A percentile compares a stretch with the other conserved stretches of the same genome.
These are phyloP conservation scores for Aspergillus neoniger DNA, from an alignment of 2,329 filamentous ascomycete species.

Conservation along the genomic window DNA sequence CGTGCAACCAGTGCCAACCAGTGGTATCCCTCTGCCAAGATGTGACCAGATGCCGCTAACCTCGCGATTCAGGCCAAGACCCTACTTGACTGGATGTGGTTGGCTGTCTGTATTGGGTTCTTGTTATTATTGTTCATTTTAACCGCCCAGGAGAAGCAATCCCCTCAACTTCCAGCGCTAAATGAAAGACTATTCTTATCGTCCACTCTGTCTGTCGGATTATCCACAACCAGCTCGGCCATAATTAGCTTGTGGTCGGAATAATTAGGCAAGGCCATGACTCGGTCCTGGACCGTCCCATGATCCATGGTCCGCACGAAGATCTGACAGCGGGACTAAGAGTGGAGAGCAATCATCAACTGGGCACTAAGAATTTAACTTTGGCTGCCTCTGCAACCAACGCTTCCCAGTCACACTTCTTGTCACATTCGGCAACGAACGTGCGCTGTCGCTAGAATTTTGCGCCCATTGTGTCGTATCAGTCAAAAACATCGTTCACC, in stretches of 20 bases:
- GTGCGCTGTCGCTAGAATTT: not conserved
- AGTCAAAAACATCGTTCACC: not conserved
- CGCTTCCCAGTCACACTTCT: slow-evolving; percentile 19
- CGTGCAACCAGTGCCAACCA: slow-evolving; percentile 10
- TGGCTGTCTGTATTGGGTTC: too few relatives aligned
- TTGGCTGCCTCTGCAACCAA: slow-evolving; percentile 21
- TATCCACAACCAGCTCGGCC: not conserved
- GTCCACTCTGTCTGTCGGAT: not conserved
- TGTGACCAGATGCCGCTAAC: slow-evolving; percentile 17
- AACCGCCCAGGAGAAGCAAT: slow-evolving; percentile 10
- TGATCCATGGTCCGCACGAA: slow-evolving; percentile 7
- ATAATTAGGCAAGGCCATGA: not conserved
- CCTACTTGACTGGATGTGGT: not conserved
- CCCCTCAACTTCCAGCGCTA: not conserved
- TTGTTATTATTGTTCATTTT: slow-evolving; percentile 1
- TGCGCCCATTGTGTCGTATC: not conserved
- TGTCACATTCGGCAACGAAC: slow-evolving; percentile 12
- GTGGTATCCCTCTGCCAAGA: slow-evolving; percentile 14
- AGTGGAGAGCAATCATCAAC: not conserved
- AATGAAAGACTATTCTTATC: slow-evolving; percentile 3
- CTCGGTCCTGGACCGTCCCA: not conserved
- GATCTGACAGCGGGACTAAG: slow-evolving; percentile 4
- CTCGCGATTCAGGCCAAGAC: slow-evolving; percentile 2
- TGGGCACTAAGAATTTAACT: slow-evolving; percentile 6
- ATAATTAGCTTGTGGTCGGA: slow-evolving; percentile 16